phyloP scores from a whole-genome alignment of 78 protist species.

The Dictyostelium citrinum region DNA sequence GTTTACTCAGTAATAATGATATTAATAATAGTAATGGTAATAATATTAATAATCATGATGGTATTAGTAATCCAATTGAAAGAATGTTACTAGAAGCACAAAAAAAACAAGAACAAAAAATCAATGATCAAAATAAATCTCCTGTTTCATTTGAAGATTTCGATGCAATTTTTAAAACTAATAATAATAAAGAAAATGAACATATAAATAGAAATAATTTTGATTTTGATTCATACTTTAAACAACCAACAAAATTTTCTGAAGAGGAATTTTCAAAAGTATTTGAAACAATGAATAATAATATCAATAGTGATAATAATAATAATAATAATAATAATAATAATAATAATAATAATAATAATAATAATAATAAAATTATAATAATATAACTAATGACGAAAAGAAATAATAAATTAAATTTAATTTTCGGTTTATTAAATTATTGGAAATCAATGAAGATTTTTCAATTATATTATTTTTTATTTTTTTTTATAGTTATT shows the following conservation, averaged over 20 bases:
- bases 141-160: background rate
- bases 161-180: background rate
- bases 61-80: background rate
- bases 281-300: background rate
- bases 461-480: background rate
- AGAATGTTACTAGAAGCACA: background rate
- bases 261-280: background rate
- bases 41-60: too few species aligned
- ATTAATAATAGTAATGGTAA: background rate
- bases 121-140: background rate
- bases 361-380: background rate
- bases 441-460: slow-evolving; percentile 1
- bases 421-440: background rate
- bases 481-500: background rate
- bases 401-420: background rate
- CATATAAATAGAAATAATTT: background rate
- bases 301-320: too few species aligned
- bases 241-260: background rate
- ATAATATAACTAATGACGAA: background rate
- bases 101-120: background rate
- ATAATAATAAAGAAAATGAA: background rate
- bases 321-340: too few species aligned
- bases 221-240: background rate
- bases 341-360: too few species aligned
- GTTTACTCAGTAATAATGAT: background rate